Evolutionary conservation across 257 asterid genomes (phyloP).

Genomic region (Lithospermum erythrorhizon): DNA sequence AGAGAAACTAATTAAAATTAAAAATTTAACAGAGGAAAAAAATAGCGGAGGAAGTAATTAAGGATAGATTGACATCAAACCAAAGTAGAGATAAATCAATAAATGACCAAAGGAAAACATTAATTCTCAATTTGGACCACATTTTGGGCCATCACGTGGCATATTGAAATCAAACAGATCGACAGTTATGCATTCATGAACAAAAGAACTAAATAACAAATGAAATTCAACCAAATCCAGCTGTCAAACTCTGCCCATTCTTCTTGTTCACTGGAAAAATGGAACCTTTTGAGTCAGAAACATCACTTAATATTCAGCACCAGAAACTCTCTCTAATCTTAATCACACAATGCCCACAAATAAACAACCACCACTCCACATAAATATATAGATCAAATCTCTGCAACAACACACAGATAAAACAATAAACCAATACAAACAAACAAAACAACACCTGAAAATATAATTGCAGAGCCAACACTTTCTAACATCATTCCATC

Average conservation of each 20-base stretch:
- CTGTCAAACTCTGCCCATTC: constrained; percentile 10
- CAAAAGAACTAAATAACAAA: constrained; percentile 5
- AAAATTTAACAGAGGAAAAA: too few species aligned
- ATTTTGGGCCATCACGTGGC: neutral
- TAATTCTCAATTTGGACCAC: neutral
- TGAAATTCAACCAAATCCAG: neutral
- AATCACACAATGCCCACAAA: constrained; percentile 27
- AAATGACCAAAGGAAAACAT: too few species aligned
- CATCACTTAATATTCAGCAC: constrained; percentile 22
- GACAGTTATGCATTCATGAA: constrained; percentile 20
- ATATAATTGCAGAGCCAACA: neutral
- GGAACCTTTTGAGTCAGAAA: constrained; percentile 5
- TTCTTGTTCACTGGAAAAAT: constrained; percentile 5
- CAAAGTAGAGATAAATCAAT: neutral
- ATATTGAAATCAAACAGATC: neutral
- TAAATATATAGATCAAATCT: neutral
- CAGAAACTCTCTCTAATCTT: constrained; percentile 9
- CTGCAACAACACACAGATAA: neutral
- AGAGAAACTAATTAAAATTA: too few species aligned
- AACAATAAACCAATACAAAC: too few species aligned
- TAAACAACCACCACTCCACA: constrained; percentile 13
- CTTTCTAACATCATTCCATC: neutral
- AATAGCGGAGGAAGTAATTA: too few species aligned
- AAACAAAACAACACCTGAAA: too few species aligned
- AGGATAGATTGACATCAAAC: too few species aligned